These are phyloP conservation scores for Porodaedalea pini DNA, from an alignment of 1,284 basidiomycete species.

Conservation along the genomic window DNA sequence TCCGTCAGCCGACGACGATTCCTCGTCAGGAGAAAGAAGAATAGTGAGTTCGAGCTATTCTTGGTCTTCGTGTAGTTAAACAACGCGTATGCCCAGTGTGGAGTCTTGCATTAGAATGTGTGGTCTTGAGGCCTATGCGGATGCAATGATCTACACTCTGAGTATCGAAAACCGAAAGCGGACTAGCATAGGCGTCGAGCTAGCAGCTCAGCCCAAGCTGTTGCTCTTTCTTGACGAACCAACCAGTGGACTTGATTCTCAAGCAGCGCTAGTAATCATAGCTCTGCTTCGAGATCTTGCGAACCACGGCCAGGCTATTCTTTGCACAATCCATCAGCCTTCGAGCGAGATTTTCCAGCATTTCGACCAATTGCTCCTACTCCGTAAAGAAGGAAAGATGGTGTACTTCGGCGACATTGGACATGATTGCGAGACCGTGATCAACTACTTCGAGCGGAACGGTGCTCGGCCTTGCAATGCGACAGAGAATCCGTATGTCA, in stretches of 20 bases:
- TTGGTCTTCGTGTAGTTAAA: neutral
- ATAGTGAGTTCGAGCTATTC: conserved; percentile 44
- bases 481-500: conserved; percentile 40
- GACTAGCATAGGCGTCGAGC: conserved; percentile 78
- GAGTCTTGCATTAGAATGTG: conserved; percentile 79
- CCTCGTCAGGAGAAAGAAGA: conserved; percentile 71
- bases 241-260: conserved; percentile 84
- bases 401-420: conserved; percentile 83
- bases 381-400: conserved; percentile 67
- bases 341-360: conserved; percentile 68
- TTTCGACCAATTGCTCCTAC: conserved; percentile 60
- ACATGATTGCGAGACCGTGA: conserved; percentile 47
- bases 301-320: conserved; percentile 45
- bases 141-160: conserved; percentile 74
- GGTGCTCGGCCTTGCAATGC: conserved; percentile 43
- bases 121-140: conserved; percentile 65
- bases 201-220: conserved; percentile 74
- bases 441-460: conserved; percentile 67
- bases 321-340: conserved; percentile 46
- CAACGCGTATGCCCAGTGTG: conserved; percentile 41
- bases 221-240: conserved; percentile 83
- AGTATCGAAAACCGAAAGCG: conserved; percentile 78
- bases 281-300: conserved; percentile 64
- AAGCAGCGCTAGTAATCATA: conserved; percentile 85
- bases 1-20: conserved; percentile 73